phyloP scores from a whole-genome alignment of 768 basidiomycete species.

The Russula compacta region DNA sequence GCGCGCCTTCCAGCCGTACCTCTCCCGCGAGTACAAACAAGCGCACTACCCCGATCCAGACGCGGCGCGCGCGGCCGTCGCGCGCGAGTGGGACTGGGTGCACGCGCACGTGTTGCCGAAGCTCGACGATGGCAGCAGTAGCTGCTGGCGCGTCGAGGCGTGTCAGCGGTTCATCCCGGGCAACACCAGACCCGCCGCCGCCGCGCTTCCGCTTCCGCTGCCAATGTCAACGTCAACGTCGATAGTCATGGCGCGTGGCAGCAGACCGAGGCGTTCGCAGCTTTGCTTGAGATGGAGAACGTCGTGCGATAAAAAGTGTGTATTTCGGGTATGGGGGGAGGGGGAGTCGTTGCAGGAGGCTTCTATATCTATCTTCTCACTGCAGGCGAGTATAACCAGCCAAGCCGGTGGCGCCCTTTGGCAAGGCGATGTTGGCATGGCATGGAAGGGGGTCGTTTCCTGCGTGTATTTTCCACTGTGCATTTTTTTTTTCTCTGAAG shows the following conservation, averaged over 20 bases:
- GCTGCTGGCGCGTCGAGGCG: constrained; percentile 5
- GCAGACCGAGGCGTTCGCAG: constrained; percentile 76
- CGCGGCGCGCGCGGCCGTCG: constrained; percentile 36
- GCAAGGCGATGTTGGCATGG: no score
- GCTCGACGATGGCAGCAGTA: constrained; percentile 1
- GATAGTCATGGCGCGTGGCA: constrained; percentile 11
- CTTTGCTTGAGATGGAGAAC: constrained; percentile 71
- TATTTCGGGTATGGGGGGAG: neutral
- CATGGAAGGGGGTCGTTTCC: neutral
- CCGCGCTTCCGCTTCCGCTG: no score
- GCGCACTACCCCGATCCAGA: constrained; percentile 44
- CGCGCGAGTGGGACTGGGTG: constrained; percentile 61
- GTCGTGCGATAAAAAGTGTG: constrained; percentile 40
- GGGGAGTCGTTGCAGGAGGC: no score
- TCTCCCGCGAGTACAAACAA: constrained; percentile 47
- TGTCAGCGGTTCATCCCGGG: constrained; percentile 17
- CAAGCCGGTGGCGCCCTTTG: no score
- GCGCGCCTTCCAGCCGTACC: constrained; percentile 73
- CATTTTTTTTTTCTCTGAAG: no score
- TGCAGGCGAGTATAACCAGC: no score
- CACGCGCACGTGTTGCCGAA: constrained; percentile 39
- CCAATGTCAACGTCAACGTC: neutral
- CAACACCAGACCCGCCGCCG: no score
- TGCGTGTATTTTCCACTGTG: no score
- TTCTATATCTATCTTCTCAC: no score